Base-by-base conservation (phyloP, 2,329 filamentous ascomycete genomes). In the Paradendryphiella salina region DNA sequence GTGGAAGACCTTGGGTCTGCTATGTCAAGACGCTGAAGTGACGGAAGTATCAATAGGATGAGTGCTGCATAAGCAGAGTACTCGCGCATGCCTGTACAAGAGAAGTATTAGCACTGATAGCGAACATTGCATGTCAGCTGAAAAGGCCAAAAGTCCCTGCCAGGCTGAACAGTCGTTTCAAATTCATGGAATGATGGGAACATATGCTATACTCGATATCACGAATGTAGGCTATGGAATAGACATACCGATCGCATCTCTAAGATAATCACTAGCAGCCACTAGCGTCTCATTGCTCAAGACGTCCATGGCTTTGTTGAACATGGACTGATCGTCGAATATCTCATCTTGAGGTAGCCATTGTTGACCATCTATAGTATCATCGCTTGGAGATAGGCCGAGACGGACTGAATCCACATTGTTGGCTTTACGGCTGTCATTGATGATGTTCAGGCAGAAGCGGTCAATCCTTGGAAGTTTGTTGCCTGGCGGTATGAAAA, bases 51-150 rank as follows among this genome's bases (percentile, higher is more conserved):
- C 28, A 69, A 23, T 5, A 67, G 35, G 1, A 67, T 53, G 1
- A 67, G 38, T 1, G 59, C 54, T 23, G 63, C 64, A 37, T 64
- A 66, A 23, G 62, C 60, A 7, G 62, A 63, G 38, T 66, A 67
- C 21, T 66, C 64, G 39, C 63, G 55, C 44, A 57, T 51, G 20
- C 23, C 41, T 47, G 38, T 26, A 9, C 23, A 13, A 28, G 28
- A 35, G 26, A 20, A 13, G 26, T 14, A 33, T 50, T 13, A 50
- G 40, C n/a, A 42, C 20, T 5, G 11, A 28, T 17, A 18, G 20
- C 3, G 14, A 17, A 4, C 11, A 4, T 13, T 3, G 31, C n/a
- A 15, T n/a, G 6, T 4, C 3, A 28, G 17, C 15, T 9, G 13
- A 4, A 11, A 17, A 17, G n/a, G n/a, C 4, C 2, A 31, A 13